Conservation (phyloP, 2,329 filamentous ascomycete species). For the Penicillium concentricum region DNA sequence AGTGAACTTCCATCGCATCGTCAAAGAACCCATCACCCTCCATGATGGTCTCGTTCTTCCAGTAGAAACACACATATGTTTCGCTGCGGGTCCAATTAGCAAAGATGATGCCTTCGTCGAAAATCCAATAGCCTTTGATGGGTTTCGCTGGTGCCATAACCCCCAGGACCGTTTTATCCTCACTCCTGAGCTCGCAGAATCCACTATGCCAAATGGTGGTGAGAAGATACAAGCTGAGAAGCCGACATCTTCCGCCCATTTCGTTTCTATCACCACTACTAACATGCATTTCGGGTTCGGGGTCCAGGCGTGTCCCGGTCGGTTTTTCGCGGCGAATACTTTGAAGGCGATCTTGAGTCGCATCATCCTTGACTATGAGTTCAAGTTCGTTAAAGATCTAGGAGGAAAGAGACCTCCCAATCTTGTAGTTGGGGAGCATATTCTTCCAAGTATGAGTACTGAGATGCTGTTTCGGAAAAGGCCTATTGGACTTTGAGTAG, state of each 20-base stretch:
- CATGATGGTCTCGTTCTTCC: conserved; percentile 27
- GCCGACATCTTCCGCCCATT: conserved; percentile 5
- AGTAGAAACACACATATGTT: conserved; percentile 28
- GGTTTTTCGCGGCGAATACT: conserved; percentile 24
- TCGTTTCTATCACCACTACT: conserved; percentile 19
- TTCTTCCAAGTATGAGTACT: conserved; percentile 24
- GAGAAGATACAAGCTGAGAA: background rate
- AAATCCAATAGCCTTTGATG: conserved; percentile 24
- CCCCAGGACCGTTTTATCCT: conserved; percentile 12
- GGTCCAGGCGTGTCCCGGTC: conserved; percentile 26
- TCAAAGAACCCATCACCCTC: conserved; percentile 24
- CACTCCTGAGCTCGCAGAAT: background rate
- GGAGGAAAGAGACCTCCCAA: conserved; percentile 22
- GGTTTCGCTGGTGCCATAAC: conserved; percentile 30
- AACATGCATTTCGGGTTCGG: conserved; percentile 32
- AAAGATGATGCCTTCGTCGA: conserved; percentile 25
- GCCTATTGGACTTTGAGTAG: conserved; percentile 3
- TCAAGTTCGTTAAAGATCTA: conserved; percentile 23
- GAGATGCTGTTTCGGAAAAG: conserved; percentile 26
- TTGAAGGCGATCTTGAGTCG: conserved; percentile 30
- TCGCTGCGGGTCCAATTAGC: conserved; percentile 30
- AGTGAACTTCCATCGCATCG: conserved; percentile 32
- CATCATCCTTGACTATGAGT: conserved; percentile 31
- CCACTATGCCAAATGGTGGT: background rate
- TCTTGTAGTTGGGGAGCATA: conserved; percentile 29